A percentile compares a stretch with the other conserved stretches of the same genome.
Conservation (phyloP, 2,329 filamentous ascomycete species). For the Clathrospora elynae region DNA sequence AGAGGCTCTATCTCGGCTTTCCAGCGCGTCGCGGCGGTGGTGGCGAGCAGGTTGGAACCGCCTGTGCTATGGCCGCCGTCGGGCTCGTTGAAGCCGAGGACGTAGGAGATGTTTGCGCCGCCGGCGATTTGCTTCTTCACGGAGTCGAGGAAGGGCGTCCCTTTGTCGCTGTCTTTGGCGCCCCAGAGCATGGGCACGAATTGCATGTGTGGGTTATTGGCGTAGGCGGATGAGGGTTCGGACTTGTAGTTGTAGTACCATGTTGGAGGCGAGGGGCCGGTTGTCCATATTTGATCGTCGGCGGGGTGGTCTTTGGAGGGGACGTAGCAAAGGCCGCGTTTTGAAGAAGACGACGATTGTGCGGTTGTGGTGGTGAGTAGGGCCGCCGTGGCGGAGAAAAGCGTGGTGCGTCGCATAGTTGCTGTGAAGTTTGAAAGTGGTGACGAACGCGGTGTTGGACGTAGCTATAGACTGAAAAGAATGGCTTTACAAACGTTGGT, state of each 20-base stretch:
- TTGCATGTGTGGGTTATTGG: constrained; percentile 57
- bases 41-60: constrained; percentile 66
- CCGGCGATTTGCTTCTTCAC: constrained; percentile 61
- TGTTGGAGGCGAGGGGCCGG: constrained; percentile 62
- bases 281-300: constrained; percentile 71
- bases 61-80: constrained; percentile 63
- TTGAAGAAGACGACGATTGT: constrained; percentile 53
- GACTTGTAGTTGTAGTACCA: constrained; percentile 86
- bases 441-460: neutral
- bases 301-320: constrained; percentile 58
- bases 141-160: constrained; percentile 64
- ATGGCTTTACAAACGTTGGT: neutral
- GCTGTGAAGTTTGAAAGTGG: neutral
- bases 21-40: constrained; percentile 70
- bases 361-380: constrained; percentile 14
- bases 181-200: constrained; percentile 87
- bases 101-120: constrained; percentile 66
- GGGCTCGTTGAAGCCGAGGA: constrained; percentile 81
- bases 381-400: constrained; percentile 8
- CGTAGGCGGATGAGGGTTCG: constrained; percentile 61
- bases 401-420: constrained; percentile 8
- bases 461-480: neutral
- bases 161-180: constrained; percentile 49
- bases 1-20: constrained; percentile 73
- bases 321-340: constrained; percentile 76